Conservation (phyloP, 495 filamentous ascomycete species). For the Symbiotaphrina buchneri region DNA sequence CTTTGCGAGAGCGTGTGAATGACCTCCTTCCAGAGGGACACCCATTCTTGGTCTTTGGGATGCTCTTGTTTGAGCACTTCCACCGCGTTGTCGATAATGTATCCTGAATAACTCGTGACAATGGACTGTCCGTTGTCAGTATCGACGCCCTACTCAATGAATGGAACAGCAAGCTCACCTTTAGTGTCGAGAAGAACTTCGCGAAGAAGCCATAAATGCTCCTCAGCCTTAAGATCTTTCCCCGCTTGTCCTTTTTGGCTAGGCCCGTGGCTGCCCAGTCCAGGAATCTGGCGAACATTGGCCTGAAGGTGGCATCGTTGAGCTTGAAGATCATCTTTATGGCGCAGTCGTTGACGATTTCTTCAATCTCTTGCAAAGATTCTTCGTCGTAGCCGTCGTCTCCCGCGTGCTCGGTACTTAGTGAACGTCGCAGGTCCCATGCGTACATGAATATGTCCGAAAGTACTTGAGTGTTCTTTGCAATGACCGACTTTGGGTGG, state of each 20-base stretch:
- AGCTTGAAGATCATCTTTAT: conserved; percentile 90
- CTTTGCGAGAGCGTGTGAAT: conserved; percentile 45
- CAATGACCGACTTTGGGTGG: conserved; percentile 48
- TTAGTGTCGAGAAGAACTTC: conserved; percentile 60
- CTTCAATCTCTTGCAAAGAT: conserved; percentile 41
- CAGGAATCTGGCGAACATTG: conserved; percentile 59
- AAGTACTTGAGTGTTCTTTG: conserved; percentile 43
- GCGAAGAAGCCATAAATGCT: conserved; percentile 64
- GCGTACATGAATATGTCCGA: conserved; percentile 44
- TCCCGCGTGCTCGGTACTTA: conserved; percentile 11
- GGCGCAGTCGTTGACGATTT: conserved; percentile 34
- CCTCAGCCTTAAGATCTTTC: conserved; percentile 29
- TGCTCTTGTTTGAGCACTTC: conserved; percentile 30
- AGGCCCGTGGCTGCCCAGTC: conserved; percentile 44
- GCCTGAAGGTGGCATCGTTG: conserved; percentile 90
- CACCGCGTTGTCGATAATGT: conserved; percentile 53
- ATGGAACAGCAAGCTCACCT: conserved; percentile 18
- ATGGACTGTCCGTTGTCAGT: conserved; percentile 32
- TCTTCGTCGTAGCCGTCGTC: conserved; percentile 11
- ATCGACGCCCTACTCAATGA: background rate
- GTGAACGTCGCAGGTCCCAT: conserved; percentile 46
- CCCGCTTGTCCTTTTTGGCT: conserved; percentile 35
- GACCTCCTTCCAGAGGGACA: conserved; percentile 34
- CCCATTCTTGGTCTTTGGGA: conserved; percentile 25
- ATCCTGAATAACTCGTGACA: conserved; percentile 72